phyloP scores from a whole-genome alignment of 768 basidiomycete species.

The Kwoniella bestiolae region DNA sequence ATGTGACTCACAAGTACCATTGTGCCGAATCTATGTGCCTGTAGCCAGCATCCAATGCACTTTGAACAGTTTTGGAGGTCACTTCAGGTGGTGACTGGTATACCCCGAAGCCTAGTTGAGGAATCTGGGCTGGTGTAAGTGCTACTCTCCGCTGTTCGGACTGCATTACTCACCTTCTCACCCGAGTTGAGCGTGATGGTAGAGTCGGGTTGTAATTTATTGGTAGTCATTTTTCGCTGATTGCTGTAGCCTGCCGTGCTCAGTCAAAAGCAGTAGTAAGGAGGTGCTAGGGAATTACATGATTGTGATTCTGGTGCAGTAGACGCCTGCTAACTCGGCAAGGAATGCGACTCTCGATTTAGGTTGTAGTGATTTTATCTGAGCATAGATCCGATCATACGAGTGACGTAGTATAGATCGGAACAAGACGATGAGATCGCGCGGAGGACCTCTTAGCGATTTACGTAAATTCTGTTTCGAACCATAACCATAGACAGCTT shows the following conservation, averaged over 20 bases:
- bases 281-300: neutral
- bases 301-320: neutral
- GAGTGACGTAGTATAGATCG: neutral
- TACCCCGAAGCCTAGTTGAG: constrained; percentile 57
- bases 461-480: neutral
- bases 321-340: neutral
- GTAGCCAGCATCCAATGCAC: constrained; percentile 52
- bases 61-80: constrained; percentile 27
- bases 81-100: constrained; percentile 50
- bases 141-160: neutral
- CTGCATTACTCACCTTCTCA: constrained; percentile 11
- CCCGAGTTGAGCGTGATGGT: constrained; percentile 11
- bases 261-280: neutral
- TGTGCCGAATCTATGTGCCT: constrained; percentile 53
- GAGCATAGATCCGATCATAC: neutral
- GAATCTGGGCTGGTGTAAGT: constrained; percentile 32
- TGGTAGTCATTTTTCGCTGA: neutral
- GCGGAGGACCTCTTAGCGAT: neutral
- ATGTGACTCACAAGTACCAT: constrained; percentile 41
- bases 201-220: neutral
- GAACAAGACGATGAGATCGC: neutral
- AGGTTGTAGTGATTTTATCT: neutral
- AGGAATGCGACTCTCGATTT: neutral
- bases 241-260: neutral
- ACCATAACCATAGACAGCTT: no score